A percentile compares a stretch with the other conserved stretches of the same genome.
Evolutionary conservation across 805 yeast species (phyloP).

Genomic region (Wickerhamomyces silvicola): DNA sequence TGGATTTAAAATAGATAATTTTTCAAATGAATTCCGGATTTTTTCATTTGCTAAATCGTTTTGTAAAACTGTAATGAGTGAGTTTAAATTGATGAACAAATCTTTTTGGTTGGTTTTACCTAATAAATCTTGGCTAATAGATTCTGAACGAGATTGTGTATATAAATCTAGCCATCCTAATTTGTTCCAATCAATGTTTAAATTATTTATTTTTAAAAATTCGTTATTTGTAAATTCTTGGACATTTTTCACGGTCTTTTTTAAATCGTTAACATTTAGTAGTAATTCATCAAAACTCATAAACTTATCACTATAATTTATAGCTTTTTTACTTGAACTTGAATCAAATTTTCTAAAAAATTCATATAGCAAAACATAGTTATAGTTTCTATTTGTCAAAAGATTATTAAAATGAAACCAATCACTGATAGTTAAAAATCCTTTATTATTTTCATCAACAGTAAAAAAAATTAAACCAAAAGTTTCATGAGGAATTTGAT

Average conservation of each 20-base stretch:
- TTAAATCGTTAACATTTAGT: slow-evolving; percentile 25
- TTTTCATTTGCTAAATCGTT: slow-evolving; percentile 33
- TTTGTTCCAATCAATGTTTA: slow-evolving; percentile 29
- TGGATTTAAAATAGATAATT: slow-evolving; percentile 24
- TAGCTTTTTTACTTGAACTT: slow-evolving; percentile 24
- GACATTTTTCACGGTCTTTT: slow-evolving; percentile 25
- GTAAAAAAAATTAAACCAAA: slow-evolving; percentile 71
- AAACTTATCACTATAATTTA: slow-evolving; percentile 31
- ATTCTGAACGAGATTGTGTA: slow-evolving; percentile 17
- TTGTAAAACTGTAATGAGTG: slow-evolving; percentile 35
- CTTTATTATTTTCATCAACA: slow-evolving; percentile 68
- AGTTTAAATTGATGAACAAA: slow-evolving; percentile 29
- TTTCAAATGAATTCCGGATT: slow-evolving; percentile 26
- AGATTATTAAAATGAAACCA: slow-evolving; percentile 66
- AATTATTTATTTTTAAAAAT: slow-evolving; percentile 18
- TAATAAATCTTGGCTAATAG: not conserved
- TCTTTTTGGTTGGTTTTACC: slow-evolving; percentile 9
- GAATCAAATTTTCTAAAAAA: slow-evolving; percentile 44
- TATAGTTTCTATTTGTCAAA: slow-evolving; percentile 41
- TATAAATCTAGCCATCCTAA: slow-evolving; percentile 24
- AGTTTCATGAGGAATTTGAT: slow-evolving; percentile 48
- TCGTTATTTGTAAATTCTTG: slow-evolving; percentile 27
- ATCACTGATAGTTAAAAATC: slow-evolving; percentile 60
- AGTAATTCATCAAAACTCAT: slow-evolving; percentile 32
- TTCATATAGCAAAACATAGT: slow-evolving; percentile 46